Evolutionary conservation across 768 basidiomycete species (phyloP), one percentile per base, ranked within the genome.

Genomic region (Trametes cingulata): DNA sequence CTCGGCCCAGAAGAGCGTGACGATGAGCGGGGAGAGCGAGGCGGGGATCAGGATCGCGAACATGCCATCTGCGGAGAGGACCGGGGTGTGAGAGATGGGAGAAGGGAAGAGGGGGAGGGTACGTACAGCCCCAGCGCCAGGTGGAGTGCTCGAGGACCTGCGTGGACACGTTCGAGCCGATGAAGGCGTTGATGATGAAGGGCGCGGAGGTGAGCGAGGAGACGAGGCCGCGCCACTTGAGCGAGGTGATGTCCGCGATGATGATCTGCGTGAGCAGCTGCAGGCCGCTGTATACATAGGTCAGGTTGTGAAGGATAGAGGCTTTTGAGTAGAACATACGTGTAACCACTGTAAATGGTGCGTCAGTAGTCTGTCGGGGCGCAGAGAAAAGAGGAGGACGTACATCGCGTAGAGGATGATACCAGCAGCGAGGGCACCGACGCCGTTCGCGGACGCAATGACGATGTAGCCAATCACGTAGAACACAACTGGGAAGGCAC

Each of bases 91-190:
- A 10, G 35, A 27, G 10, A 12, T 0, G 39, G 0, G 36, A 17
- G 35, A 12, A 19, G 48, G 22, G 17, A 7, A n/a, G n/a, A n/a
- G n/a, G n/a, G n/a, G n/a, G n/a, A n/a, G n/a, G n/a, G 20, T 22
- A 54, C 54, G 49, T 67, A 84, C 84, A 88, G 33, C 87, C 87
- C 87, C 87, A 87, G 70, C 87, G 72, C 87, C 87, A 88, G 7
- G 82, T 81, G 22, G 75, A 56, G 36, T 81, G 73, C 60, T 73
- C 73, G 22, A 80, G 65, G 27, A 80, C 69, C 20, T 64, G 59
- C 7, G 82, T 67, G n/a, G 83, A 77, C 48, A 88, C 79, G 65
- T 84, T 85, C n/a, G 82, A 75, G n/a, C 85, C 85, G 57, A 87
- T 74, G 67, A 86, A 87, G 2, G 77, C 83, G 68, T 88, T 87